Percentiles rank a stretch among this genome's conserved stretches.
phyloP scores from a whole-genome alignment of 2,329 filamentous ascomycete species.

The Fusarium sublunatum region DNA sequence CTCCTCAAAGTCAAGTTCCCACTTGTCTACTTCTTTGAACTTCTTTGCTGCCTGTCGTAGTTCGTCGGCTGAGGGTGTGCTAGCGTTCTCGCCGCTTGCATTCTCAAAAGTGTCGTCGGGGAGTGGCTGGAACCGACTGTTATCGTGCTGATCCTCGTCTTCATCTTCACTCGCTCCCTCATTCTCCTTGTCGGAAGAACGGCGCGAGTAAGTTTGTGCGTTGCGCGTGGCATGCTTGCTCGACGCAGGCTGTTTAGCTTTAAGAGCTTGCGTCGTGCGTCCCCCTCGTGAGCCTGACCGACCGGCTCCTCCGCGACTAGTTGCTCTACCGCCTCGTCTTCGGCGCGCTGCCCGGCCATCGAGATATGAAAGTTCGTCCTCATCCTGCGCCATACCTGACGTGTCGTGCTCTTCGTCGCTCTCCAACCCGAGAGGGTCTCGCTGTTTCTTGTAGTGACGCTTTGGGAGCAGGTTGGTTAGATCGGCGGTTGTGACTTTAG shows the following conservation, averaged over 20 bases:
- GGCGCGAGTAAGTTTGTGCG: conserved; percentile 63
- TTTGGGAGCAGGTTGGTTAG: conserved; percentile 66
- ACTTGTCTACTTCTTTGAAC: conserved; percentile 76
- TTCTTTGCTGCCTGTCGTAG: conserved; percentile 69
- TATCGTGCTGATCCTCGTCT: conserved; percentile 51
- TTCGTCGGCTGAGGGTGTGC: conserved; percentile 60
- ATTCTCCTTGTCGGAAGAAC: conserved; percentile 68
- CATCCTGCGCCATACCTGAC: conserved; percentile 61
- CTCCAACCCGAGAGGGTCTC: conserved; percentile 55
- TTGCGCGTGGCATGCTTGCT: conserved; percentile 43
- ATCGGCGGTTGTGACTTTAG: conserved; percentile 65
- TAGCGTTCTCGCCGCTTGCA: conserved; percentile 49
- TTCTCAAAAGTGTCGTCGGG: conserved; percentile 59
- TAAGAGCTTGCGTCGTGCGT: conserved; percentile 41
- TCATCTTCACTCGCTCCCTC: conserved; percentile 44
- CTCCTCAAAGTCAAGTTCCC: conserved; percentile 75
- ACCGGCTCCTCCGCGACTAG: conserved; percentile 44
- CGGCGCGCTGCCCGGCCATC: conserved; percentile 52
- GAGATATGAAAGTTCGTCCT: conserved; percentile 66
- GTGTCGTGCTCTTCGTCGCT: conserved; percentile 62
- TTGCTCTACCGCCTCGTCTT: conserved; percentile 49
- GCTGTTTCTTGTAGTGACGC: conserved; percentile 57
- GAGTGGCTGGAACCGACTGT: conserved; percentile 56
- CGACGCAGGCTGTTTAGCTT: conserved; percentile 40
- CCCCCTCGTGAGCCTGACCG: conserved; percentile 46